Base-by-base conservation (phyloP, 2,329 filamentous ascomycete species). In the Esteya vermicola region DNA sequence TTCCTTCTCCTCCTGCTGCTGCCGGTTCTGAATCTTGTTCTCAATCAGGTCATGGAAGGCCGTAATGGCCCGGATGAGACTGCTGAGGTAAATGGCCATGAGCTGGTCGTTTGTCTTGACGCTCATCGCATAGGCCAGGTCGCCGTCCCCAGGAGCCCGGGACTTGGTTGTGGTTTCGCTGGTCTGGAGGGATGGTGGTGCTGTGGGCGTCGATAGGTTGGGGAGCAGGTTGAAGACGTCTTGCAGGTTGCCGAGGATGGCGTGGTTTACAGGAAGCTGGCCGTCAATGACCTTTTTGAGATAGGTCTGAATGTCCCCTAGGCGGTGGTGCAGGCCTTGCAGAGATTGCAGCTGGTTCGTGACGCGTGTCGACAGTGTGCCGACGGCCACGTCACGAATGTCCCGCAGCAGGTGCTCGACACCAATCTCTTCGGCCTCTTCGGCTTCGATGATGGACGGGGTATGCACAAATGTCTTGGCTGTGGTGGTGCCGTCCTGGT, bases 101-200 rank as follows among this genome's bases (percentile, higher is more conserved):
- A 98, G 75, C 66, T 98, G 91, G 60, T 98, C 91, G 56, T 98
- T 98, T 43, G 89, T 96, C 75, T 98, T 98, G 65, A 94, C 77
- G 63, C 85, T 93, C 86, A 98, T 94, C 27, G 91, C 88, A 46
- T 91, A 75, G n/a, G 86, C 81, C 40, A 98, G 70, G 59, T 96
- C 91, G 54, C 81, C 80, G 52, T 86, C 85, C 51, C 80, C 63
- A 60, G 68, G 63, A 43, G 57, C 54, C 25, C 63, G 56, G 52
- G 79, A 72, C 45, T 67, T 38, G 39, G 22, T 6, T 46, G 67
- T 70, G 32, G 78, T 78, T 6, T 70, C 63, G 33, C 70, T 68
- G 41, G 54, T 45, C 13, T 20, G 20, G 28, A 16, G 9, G 14
- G 16, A 13, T 59, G 61, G 3, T 2, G 23, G 19, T 19, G 28